Evolutionary conservation across 1,139 yeast species (phyloP).

Genomic region (Candida sanyaensis): DNA sequence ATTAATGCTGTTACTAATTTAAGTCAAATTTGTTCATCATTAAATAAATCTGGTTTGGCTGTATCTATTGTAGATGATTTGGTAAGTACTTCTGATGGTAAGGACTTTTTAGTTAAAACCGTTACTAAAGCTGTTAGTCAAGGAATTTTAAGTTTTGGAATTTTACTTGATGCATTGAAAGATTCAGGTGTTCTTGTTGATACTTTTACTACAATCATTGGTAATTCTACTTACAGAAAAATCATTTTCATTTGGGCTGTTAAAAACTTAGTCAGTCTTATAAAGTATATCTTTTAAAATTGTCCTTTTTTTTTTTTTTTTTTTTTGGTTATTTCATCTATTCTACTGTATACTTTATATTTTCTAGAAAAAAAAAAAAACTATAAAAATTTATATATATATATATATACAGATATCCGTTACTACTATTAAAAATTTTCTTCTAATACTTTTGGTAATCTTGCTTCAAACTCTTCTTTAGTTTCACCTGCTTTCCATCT

Average conservation of each 20-base stretch:
- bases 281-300: slow-evolving; percentile 13
- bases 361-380: not conserved
- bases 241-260: slow-evolving; percentile 18
- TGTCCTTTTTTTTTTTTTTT: not conserved
- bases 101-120: slow-evolving; percentile 22
- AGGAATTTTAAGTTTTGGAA: slow-evolving; percentile 19
- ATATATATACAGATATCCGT: not conserved
- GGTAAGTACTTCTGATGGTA: slow-evolving; percentile 23
- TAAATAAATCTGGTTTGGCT: slow-evolving; percentile 32
- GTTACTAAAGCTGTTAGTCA: slow-evolving; percentile 20
- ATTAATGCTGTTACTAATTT: slow-evolving; percentile 19
- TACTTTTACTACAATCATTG: slow-evolving; percentile 13
- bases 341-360: not conserved
- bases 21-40: slow-evolving; percentile 24
- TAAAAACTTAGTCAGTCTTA: slow-evolving; percentile 11
- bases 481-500: slow-evolving; percentile 40
- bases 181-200: slow-evolving; percentile 13
- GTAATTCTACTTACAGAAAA: slow-evolving; percentile 14
- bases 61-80: slow-evolving; percentile 24
- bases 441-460: slow-evolving; percentile 18
- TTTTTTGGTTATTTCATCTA: not conserved
- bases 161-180: slow-evolving; percentile 13
- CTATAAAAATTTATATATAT: not conserved
- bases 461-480: slow-evolving; percentile 32
- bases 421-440: slow-evolving; percentile 8